Evolutionary conservation across 2,329 filamentous ascomycete species (phyloP), one percentile per base, ranked within the genome.

Genomic region (Akanthomyces lecanii): DNA sequence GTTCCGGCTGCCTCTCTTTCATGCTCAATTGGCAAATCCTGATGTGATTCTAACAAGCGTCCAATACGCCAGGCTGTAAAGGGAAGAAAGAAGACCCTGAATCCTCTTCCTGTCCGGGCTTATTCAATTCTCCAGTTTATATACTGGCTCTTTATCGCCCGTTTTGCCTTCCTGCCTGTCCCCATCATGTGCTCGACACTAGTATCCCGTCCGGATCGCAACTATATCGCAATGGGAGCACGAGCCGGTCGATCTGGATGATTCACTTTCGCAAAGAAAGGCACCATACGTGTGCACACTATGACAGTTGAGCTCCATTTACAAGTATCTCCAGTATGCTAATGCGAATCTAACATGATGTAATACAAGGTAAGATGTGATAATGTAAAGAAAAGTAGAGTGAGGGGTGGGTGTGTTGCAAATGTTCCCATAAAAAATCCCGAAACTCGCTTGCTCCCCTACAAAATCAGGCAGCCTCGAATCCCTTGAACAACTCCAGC

Each of bases 371-470:
- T 2, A 36, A 36, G 7, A 48, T 36, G 30, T 40, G 5, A 4
- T 44, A 36, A 45, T 36, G 42, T 55, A 16, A 16, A 4, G 18
- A 23, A 16, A 44, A 10, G 42, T 2, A 50, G n/a, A 8, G 2
- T 7, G 30, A 23, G n/a, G 57, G 33, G 11, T 44, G 44, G 25
- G 42, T 53, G 28, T 25, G 47, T 47, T 53, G 52, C 54, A 45
- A 61, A 54, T 30, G 59, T 55, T 40, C 44, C 33, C 7, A 36
- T 51, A 44, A 50, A 30, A 40, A 48, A 52, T 16, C 33, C 36
- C 8, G 48, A 59, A 56, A 57, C 36, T 56, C 61, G 61, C 53
- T 57, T 45, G 52, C 61, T 63, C 33, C 45, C 52, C 36, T 42
- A 44, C 36, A 62, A 54, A 47, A 63, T n/a, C 50, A 50, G 33